Conservation (phyloP, 2,329 filamentous ascomycete genomes). For the Fusarium circinatum region DNA sequence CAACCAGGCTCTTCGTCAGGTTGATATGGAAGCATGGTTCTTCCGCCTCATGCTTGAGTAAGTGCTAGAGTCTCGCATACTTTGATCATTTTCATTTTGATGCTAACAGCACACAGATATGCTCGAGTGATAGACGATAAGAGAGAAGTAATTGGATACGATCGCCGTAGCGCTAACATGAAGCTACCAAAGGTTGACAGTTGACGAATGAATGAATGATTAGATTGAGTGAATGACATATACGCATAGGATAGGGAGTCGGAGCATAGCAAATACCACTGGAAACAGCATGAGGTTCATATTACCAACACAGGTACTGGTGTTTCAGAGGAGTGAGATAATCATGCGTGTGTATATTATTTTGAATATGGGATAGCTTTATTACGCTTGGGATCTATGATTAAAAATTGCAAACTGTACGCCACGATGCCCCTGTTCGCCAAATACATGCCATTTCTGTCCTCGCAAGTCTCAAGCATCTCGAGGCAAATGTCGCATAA, state of each 20-base stretch:
- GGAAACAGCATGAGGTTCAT: conserved; percentile 18
- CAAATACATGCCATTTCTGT: conserved; percentile 20
- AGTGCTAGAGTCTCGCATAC: conserved; percentile 42
- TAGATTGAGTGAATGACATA: not conserved
- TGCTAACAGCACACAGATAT: conserved; percentile 57
- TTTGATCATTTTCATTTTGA: not conserved
- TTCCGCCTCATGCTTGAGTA: conserved; percentile 77
- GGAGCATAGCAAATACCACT: conserved; percentile 2
- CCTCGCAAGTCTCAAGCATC: not conserved
- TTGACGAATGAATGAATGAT: not conserved
- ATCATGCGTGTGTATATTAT: not conserved
- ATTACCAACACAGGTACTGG: not conserved
- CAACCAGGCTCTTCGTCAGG: conserved; percentile 73
- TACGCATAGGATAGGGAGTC: not conserved
- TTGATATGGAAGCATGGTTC: conserved; percentile 77
- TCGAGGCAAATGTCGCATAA: conserved; percentile 6
- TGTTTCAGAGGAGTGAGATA: not conserved
- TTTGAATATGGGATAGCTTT: conserved; percentile 4
- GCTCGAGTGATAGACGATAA: conserved; percentile 72
- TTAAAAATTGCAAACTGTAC: conserved; percentile 32
- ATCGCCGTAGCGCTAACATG: conserved; percentile 38
- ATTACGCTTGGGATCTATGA: conserved; percentile 36
- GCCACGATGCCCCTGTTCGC: conserved; percentile 30
- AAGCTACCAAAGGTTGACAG: conserved; percentile 33
- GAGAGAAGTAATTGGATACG: conserved; percentile 67